phyloP scores from a whole-genome alignment of 306 rosid species.

The Citrullus colocynthis region DNA sequence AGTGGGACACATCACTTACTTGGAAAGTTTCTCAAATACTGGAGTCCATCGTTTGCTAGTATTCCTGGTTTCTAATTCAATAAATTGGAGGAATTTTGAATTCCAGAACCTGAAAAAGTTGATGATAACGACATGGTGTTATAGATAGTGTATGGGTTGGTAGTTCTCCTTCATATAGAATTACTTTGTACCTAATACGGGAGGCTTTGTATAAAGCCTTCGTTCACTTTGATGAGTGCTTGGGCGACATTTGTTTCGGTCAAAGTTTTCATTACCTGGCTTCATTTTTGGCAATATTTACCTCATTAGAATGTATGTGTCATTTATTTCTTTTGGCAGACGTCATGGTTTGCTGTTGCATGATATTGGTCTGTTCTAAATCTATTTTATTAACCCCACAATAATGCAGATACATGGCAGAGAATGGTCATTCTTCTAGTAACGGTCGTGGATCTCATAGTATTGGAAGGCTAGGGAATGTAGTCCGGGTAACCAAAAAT shows the following conservation, averaged over 20 bases:
- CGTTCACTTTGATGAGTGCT: background rate
- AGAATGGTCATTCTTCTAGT: slow-evolving; percentile 54
- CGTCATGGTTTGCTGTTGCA: background rate
- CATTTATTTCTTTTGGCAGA: background rate
- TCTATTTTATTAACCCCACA: background rate
- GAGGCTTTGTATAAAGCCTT: background rate
- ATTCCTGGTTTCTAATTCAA: background rate
- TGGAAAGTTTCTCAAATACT: background rate
- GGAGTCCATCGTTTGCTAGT: background rate
- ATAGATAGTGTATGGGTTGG: background rate
- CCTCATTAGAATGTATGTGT: background rate
- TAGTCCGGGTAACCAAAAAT: slow-evolving; percentile 51
- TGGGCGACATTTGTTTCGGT: background rate
- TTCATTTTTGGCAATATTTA: background rate
- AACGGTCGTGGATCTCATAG: slow-evolving; percentile 69
- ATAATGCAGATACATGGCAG: slow-evolving; percentile 73
- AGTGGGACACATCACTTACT: background rate
- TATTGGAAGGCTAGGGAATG: slow-evolving; percentile 72
- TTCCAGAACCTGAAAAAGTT: background rate
- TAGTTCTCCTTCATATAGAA: background rate
- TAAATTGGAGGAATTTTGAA: background rate
- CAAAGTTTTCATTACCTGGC: background rate
- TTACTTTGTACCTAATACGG: background rate
- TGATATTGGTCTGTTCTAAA: background rate
- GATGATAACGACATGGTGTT: background rate